phyloP scores from a whole-genome alignment of 352 stramenopile genomes.

The Pythium pyrilobum region DNA sequence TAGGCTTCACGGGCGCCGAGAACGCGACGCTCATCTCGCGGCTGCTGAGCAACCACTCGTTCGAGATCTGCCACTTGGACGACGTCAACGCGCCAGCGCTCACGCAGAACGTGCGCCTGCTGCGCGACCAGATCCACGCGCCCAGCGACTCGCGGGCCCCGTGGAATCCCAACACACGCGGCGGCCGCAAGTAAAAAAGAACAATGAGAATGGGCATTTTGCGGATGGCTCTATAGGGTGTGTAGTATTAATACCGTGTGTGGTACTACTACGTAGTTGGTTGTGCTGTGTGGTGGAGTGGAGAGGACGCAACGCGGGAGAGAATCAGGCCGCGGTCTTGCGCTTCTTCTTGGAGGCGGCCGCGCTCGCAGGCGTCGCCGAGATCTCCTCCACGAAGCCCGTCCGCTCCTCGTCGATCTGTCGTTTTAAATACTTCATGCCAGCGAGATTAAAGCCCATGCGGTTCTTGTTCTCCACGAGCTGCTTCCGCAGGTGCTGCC shows the following conservation, averaged over 20 bases:
- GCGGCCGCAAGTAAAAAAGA: neutral
- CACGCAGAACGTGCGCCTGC: constrained; percentile 79
- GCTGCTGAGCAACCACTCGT: constrained; percentile 72
- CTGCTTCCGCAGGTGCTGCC: constrained; percentile 64
- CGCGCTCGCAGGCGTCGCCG: constrained; percentile 16
- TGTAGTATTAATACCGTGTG: too few species aligned
- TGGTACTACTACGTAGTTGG: neutral
- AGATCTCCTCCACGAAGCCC: constrained; percentile 74
- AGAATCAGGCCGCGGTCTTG: constrained; percentile 24
- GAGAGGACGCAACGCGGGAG: neutral
- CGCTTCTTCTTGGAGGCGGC: constrained; percentile 45
- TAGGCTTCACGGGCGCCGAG: constrained; percentile 62
- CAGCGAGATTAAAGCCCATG: constrained; percentile 85
- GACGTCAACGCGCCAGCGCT: constrained; percentile 72
- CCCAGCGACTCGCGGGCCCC: constrained; percentile 17
- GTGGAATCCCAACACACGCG: constrained; percentile 28
- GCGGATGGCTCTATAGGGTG: too few species aligned
- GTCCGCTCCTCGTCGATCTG: constrained; percentile 75
- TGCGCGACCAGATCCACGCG: constrained; percentile 38
- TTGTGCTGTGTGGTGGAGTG: neutral
- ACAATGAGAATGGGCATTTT: too few species aligned
- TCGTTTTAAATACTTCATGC: constrained; percentile 86
- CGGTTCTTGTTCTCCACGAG: constrained; percentile 78
- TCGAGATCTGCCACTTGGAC: constrained; percentile 80
- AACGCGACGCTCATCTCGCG: constrained; percentile 55